These are phyloP conservation scores for Eremothecium coryli DNA, from an alignment of 1,139 yeast genomes.

Conservation along the genomic window DNA sequence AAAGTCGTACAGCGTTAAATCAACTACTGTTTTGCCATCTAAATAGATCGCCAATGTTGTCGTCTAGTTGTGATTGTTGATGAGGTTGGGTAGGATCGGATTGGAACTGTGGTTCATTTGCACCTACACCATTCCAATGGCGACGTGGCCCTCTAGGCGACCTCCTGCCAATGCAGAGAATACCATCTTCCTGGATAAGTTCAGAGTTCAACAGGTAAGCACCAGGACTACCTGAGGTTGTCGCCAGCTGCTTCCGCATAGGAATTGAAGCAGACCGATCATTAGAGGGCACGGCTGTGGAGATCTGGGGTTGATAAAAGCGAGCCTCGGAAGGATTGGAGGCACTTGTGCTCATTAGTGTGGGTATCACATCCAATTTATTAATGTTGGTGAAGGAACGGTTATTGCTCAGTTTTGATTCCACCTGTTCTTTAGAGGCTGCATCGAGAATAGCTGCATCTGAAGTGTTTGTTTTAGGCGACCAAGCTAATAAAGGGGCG, in stretches of 20 bases:
- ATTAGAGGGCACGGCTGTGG: too few species aligned
- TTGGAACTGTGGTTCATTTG: too few species aligned
- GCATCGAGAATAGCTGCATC: conserved; percentile 1
- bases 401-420: background rate
- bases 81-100: too few species aligned
- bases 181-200: conserved; percentile 1
- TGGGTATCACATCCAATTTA: conserved; percentile 4
- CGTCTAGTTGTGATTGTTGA: too few species aligned
- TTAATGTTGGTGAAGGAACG: background rate
- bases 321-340: background rate
- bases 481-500: conserved; percentile 26
- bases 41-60: conserved; percentile 17
- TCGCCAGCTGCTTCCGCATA: conserved; percentile 1
- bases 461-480: conserved; percentile 10
- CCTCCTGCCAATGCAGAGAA: conserved; percentile 7
- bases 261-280: conserved; percentile 6
- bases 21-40: conserved; percentile 20
- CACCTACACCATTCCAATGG: conserved; percentile 10
- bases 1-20: too few species aligned
- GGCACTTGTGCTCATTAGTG: conserved; percentile 3
- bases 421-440: conserved; percentile 2
- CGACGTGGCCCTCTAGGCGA: conserved; percentile 14
- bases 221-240: background rate
- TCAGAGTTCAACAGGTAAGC: too few species aligned
- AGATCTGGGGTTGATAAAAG: background rate